Percentiles rank a stretch among this genome's conserved stretches.
phyloP scores from a whole-genome alignment of 2,329 filamentous ascomycete genomes.

The Tolypocladium pustulatum region DNA sequence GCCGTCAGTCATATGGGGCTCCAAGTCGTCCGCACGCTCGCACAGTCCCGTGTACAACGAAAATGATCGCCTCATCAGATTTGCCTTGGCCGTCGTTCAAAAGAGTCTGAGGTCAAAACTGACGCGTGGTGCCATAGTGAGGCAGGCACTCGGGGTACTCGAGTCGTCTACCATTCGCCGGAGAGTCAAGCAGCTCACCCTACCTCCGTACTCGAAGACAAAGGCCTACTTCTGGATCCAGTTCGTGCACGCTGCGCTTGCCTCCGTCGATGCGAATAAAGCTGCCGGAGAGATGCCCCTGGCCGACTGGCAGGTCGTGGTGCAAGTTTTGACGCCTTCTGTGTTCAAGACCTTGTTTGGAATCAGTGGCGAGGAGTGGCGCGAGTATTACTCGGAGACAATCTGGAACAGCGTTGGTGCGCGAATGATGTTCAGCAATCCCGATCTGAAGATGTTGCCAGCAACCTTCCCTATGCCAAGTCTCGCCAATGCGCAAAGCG shows the following conservation, averaged over 20 bases:
- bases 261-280: background rate
- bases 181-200: constrained; percentile 4
- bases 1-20: constrained; percentile 6
- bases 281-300: background rate
- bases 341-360: constrained; percentile 12
- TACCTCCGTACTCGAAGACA: constrained; percentile 19
- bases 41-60: background rate
- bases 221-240: constrained; percentile 23
- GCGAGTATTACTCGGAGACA: constrained; percentile 12
- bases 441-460: constrained; percentile 16
- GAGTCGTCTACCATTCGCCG: constrained; percentile 14
- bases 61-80: constrained; percentile 13
- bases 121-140: constrained; percentile 10
- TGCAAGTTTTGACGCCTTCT: background rate
- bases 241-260: constrained; percentile 10
- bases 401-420: constrained; percentile 16
- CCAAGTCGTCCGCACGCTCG: background rate
- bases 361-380: constrained; percentile 15
- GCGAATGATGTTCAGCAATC: constrained; percentile 14
- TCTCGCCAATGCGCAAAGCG: background rate
- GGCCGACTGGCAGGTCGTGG: background rate
- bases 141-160: constrained; percentile 12
- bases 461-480: background rate
- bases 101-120: constrained; percentile 1
- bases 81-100: constrained; percentile 20